Base-by-base conservation (phyloP, 1,284 basidiomycete genomes). In the Sphagnurus paluster region DNA sequence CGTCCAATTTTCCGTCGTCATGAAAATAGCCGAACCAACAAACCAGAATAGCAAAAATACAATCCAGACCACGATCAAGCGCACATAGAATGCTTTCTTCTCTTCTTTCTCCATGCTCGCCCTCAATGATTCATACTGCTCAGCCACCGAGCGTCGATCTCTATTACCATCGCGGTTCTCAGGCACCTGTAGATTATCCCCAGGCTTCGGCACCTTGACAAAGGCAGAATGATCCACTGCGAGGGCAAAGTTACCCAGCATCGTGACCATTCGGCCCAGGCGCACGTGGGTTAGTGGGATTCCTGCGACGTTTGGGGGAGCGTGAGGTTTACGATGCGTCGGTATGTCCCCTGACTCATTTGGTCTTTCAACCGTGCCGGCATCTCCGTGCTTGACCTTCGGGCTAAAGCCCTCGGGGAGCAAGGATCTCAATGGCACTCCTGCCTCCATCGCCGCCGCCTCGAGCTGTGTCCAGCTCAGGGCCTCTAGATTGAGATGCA, bases 381-480 rank as follows among this genome's bases (percentile, higher is more conserved):
- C 21, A 14, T 14, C n/a, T 6, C 4, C 21, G 3, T 35, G 30
- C 14, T 26, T 41, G 10, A 41, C 21, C 35, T 58, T 56, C n/a
- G n/a, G n/a, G n/a, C n/a, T n/a, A 49, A 71, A 74, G 26, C 57
- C 61, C 10, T 56, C 52, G 3, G 77, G 77, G 2, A 80, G 64
- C 17, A 84, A 67, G 40, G 69, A 71, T 21, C 71, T 65, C 1
- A 84, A 67, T 0, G 83, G 75, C 0, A 80, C 76, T 2, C 84
- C 84, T 9, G 78, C 77, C 58, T 85, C 84, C 50, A 82, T 67
- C 1, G 83, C 79, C 2, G 83, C 78, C 17, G 71, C 73, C 49
- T 82, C 75, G 2, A 85, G 69, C 59, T 82, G 71, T 5, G 58
- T 58, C 14, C 66, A 68, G 19, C 72, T 68, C 34, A 87, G 68